Evolutionary conservation across 805 yeast genomes (phyloP), one percentile per base, ranked within the genome.

Genomic region (Saturnispora mendoncae): DNA sequence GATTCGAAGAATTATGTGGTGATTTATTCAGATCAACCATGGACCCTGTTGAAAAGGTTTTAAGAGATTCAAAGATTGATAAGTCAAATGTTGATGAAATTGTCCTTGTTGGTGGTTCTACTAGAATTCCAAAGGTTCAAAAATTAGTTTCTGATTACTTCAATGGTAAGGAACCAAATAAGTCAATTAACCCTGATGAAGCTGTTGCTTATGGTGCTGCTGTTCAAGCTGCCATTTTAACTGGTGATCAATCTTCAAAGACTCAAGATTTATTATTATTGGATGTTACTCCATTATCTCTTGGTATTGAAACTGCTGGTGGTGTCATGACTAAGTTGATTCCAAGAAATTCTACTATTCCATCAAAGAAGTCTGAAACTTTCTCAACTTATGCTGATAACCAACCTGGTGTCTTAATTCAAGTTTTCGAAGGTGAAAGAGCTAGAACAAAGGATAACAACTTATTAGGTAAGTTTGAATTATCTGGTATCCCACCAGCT

Each of bases 201-300:
- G 97, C 97, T 60, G 97, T 87, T 68, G 97, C 97, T 61, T 87
- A 87, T 72, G 96, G 97, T 81, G 97, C 97, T 55, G 96, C 96
- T 50, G 96, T 87, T 54, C 97, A 87, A 74, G 96, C 95, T 54
- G 96, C 96, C 54, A 87, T 87, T 62, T 77, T 87, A 64, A 78
- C 95, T 47, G 97, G 97, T 72, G 96, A 87, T 69, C 80, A 90
- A 55, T 87, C 96, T 32, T 80, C 95, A 48, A 86, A 86, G 82
- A 88, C 96, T 48, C 95, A 87, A 74, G 97, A 87, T 67, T 74
- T 87, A 66, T 73, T 90, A 64, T 76, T 88, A 61, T 78, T 90
- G 64, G 97, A 88, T 77, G 97, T 88, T 66, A 94, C 97, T 60
- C 97, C 97, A 41, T 67, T 83, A 58, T 80, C 92, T 14, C 60